Evolutionary conservation across 2,329 filamentous ascomycete species (phyloP).

Genomic region (Dactylellina haptotyla): DNA sequence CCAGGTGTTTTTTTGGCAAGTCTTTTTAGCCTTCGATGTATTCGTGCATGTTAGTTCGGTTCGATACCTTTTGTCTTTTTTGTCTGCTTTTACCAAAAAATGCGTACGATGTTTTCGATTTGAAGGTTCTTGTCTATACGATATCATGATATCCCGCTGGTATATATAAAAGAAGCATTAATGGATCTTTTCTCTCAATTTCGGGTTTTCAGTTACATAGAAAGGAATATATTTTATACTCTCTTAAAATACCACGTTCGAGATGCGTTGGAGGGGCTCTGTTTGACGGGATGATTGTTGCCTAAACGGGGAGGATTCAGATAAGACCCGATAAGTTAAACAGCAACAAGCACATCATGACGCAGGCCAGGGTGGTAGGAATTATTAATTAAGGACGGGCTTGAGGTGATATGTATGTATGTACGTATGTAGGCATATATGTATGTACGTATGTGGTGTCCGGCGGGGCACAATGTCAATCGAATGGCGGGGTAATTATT

Average conservation of each 20-base stretch:
- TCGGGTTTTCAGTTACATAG: too few relatives aligned
- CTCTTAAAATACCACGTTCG: not conserved
- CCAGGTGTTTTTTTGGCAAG: not conserved
- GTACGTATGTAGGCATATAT: too few relatives aligned
- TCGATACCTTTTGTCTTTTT: not conserved
- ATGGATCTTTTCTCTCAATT: not conserved
- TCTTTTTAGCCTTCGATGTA: not conserved
- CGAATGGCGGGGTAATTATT: slow-evolving; percentile 26
- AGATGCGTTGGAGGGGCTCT: not conserved
- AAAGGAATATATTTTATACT: not conserved
- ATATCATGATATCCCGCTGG: slow-evolving; percentile 1
- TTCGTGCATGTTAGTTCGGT: not conserved
- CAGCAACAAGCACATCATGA: not conserved
- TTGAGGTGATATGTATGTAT: too few relatives aligned
- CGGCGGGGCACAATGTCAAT: slow-evolving; percentile 11
- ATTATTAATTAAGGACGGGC: too few relatives aligned
- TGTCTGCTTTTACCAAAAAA: not conserved
- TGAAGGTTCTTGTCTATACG: not conserved
- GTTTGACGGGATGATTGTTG: slow-evolving; percentile 14
- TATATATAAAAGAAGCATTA: not conserved
- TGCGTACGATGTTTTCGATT: not conserved
- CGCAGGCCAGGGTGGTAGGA: too few relatives aligned
- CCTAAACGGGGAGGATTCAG: slow-evolving; percentile 10
- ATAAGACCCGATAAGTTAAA: slow-evolving; percentile 1
- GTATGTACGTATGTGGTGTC: not conserved